phyloP scores from a whole-genome alignment of 2,329 filamentous ascomycete species.

The Grosmannia penicillata region DNA sequence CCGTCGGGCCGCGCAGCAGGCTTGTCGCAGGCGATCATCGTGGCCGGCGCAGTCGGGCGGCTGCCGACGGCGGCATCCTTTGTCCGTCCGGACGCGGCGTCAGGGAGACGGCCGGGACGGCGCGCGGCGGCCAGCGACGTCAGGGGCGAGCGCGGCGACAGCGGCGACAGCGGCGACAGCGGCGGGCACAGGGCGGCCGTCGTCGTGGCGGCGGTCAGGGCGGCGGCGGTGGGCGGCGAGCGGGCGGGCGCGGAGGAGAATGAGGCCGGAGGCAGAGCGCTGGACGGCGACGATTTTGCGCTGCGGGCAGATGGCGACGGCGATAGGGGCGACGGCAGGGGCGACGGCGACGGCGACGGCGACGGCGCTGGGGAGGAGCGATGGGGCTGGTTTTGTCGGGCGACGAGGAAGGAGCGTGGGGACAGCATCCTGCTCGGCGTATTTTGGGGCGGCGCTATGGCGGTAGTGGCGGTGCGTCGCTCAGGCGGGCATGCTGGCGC shows the following conservation, averaged over 20 bases:
- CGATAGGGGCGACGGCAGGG: background rate
- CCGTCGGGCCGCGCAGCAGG: conserved; percentile 7
- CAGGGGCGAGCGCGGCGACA: background rate
- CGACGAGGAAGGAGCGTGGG: conserved; percentile 23
- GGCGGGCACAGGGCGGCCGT: background rate
- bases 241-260: too few species aligned
- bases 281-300: too few species aligned
- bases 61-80: too few species aligned
- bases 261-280: too few species aligned
- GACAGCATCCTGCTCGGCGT: conserved; percentile 18
- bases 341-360: background rate
- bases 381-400: conserved; percentile 15
- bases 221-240: background rate
- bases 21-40: conserved; percentile 13
- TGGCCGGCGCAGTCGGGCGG: background rate
- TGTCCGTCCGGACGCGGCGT: background rate
- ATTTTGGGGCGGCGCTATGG: too few species aligned
- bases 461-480: background rate
- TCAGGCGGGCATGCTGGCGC: too few species aligned
- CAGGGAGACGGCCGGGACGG: background rate
- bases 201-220: background rate
- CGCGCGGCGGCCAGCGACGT: too few species aligned
- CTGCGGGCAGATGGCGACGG: conserved; percentile 1
- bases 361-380: conserved; percentile 10
- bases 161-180: background rate